Evolutionary conservation across 2,329 filamentous ascomycete species (phyloP).

Genomic region (Aspergillus aculeatinus): DNA sequence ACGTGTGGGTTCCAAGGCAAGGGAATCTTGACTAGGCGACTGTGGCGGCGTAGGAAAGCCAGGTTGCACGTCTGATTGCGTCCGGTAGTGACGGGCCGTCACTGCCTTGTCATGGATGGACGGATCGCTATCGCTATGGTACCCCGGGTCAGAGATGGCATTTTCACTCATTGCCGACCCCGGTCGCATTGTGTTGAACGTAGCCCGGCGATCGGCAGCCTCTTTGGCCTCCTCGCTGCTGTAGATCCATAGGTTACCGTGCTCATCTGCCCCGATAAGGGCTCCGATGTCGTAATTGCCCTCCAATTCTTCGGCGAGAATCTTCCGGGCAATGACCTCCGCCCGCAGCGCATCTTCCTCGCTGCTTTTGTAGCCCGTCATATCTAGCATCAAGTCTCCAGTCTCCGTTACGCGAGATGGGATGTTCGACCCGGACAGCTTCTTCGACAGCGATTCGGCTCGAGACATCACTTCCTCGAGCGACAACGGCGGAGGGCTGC

Average conservation of each 20-base stretch:
- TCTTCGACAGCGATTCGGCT: slow-evolving; percentile 80
- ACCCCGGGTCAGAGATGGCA: slow-evolving; percentile 86
- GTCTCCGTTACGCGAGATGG: slow-evolving; percentile 87
- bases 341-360: slow-evolving; percentile 89
- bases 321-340: slow-evolving; percentile 88
- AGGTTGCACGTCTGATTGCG: slow-evolving; percentile 68
- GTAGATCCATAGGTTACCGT: slow-evolving; percentile 99
- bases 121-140: slow-evolving; percentile 79
- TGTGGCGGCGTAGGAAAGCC: slow-evolving; percentile 62
- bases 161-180: slow-evolving; percentile 64
- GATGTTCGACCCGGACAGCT: slow-evolving; percentile 86
- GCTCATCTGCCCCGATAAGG: slow-evolving; percentile 89
- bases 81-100: slow-evolving; percentile 50
- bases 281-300: slow-evolving; percentile 96
- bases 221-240: slow-evolving; percentile 96
- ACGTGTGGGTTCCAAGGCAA: slow-evolving; percentile 67
- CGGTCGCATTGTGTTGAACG: slow-evolving; percentile 53
- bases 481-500: slow-evolving; percentile 73
- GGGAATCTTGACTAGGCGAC: slow-evolving; percentile 48
- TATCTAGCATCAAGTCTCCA: slow-evolving; percentile 95
- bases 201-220: slow-evolving; percentile 68
- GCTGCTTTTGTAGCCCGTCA: slow-evolving; percentile 93
- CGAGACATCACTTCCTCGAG: slow-evolving; percentile 76
- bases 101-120: slow-evolving; percentile 67
- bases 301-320: slow-evolving; percentile 87